Conservation (phyloP, 2,329 filamentous ascomycete genomes). For the Juglanconis sp. region DNA sequence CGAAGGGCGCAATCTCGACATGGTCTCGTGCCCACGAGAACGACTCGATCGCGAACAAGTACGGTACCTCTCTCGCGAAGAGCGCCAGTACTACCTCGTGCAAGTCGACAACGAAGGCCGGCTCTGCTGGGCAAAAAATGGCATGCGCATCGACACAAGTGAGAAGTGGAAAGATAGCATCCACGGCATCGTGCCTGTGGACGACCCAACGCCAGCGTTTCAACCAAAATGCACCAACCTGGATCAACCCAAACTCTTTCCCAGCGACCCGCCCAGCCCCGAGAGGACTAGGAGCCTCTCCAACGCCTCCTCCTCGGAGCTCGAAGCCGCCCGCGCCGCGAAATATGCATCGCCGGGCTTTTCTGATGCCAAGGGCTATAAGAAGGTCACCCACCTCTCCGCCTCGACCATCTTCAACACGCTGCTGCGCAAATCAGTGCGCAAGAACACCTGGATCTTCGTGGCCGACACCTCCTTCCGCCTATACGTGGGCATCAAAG, state of each 20-base stretch:
- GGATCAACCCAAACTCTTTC: constrained; percentile 22
- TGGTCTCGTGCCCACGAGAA: constrained; percentile 70
- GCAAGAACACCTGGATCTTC: constrained; percentile 92
- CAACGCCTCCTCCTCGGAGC: constrained; percentile 35
- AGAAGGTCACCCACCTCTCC: constrained; percentile 62
- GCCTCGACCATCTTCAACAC: constrained; percentile 74
- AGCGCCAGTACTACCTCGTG: constrained; percentile 77
- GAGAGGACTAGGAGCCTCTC: constrained; percentile 11
- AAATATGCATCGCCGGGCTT: constrained; percentile 65
- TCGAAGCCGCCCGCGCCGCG: constrained; percentile 58
- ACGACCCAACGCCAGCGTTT: constrained; percentile 58
- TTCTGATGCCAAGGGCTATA: constrained; percentile 56
- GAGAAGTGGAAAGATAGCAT: constrained; percentile 75
- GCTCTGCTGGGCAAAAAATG: constrained; percentile 86
- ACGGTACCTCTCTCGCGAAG: constrained; percentile 78
- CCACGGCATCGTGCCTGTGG: constrained; percentile 64
- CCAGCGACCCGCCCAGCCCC: constrained; percentile 24
- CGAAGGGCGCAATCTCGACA: constrained; percentile 66
- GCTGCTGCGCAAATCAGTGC: constrained; percentile 72
- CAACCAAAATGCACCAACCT: constrained; percentile 31
- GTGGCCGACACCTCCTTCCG: constrained; percentile 82
- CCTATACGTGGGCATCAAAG: constrained; percentile 87
- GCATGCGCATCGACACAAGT: constrained; percentile 71
- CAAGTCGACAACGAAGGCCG: constrained; percentile 70
- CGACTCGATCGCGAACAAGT: constrained; percentile 75